A percentile compares a stretch with the other conserved stretches of the same genome.
These are phyloP conservation scores for Gynandropsis gynandra DNA, from an alignment of 345 rosid genomes.

Conservation along the genomic window DNA sequence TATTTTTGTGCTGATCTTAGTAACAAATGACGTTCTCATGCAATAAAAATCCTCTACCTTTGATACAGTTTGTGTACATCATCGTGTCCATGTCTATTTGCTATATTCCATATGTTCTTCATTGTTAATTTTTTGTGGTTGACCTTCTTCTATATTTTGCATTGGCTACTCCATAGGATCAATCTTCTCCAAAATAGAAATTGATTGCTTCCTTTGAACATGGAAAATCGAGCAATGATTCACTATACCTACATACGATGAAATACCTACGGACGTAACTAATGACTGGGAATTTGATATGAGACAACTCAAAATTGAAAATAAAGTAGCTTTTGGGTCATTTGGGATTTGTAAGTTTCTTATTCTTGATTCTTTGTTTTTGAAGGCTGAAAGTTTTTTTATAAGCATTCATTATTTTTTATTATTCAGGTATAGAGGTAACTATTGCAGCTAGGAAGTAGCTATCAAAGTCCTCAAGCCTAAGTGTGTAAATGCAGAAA, in stretches of 20 bases:
- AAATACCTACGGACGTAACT: constrained; percentile 85
- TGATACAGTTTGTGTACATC: no score
- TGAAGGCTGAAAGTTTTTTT: neutral
- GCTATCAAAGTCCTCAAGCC: no score
- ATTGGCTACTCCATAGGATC: constrained; percentile 69
- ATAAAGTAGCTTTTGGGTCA: constrained; percentile 83
- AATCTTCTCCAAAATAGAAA: constrained; percentile 35
- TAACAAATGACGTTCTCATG: constrained; percentile 15
- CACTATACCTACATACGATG: constrained; percentile 47
- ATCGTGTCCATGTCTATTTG: no score
- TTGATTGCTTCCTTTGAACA: constrained; percentile 37
- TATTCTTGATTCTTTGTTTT: constrained; percentile 1
- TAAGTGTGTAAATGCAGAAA: no score
- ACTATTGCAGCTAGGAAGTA: no score
- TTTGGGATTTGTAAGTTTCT: constrained; percentile 68
- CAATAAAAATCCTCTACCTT: no score
- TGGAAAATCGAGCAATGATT: constrained; percentile 32
- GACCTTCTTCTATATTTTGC: no score
- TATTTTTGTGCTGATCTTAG: constrained; percentile 8
- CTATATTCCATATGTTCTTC: no score
- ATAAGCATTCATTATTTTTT: constrained; percentile 1
- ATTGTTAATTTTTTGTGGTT: no score
- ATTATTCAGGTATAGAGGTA: no score
- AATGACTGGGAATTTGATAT: constrained; percentile 96
- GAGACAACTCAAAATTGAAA: constrained; percentile 60